phyloP scores from a whole-genome alignment of 129 eudicot genomes.

The Helianthus tuberosus region DNA sequence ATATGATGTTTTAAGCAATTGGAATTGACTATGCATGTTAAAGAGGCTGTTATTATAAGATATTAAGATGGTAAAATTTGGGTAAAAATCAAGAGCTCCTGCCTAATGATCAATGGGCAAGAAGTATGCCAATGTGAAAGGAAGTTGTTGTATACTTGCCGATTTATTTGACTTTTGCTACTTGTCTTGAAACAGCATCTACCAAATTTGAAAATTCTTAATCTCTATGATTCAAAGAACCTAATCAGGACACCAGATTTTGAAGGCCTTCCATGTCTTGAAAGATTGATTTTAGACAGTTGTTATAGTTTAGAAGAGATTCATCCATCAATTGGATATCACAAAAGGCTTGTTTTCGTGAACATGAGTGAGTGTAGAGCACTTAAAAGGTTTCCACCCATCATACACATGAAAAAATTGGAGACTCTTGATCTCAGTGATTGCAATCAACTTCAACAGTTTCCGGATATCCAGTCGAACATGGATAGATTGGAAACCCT shows the following conservation, averaged over 20 bases:
- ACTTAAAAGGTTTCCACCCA: too few species aligned
- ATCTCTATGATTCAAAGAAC: neutral
- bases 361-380: rapidly evolving
- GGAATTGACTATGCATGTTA: neutral
- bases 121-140: too few species aligned
- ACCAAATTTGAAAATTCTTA: neutral
- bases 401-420: too few species aligned
- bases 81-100: neutral
- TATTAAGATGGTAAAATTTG: too few species aligned
- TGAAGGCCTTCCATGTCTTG: neutral
- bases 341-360: neutral
- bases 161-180: neutral
- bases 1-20: too few species aligned
- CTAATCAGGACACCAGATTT: constrained; percentile 19
- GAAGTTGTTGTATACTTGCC: too few species aligned
- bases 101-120: neutral
- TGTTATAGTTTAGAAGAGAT: neutral
- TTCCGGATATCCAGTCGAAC: too few species aligned
- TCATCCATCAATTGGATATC: constrained; percentile 24
- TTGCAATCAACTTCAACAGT: too few species aligned
- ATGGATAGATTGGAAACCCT: too few species aligned
- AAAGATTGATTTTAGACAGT: neutral
- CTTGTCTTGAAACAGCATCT: neutral
- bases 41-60: neutral
- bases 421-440: too few species aligned